Percentiles rank a stretch among this genome's conserved stretches.
Evolutionary conservation across 1,139 yeast genomes (phyloP).

Genomic region (Candida sanyaensis): DNA sequence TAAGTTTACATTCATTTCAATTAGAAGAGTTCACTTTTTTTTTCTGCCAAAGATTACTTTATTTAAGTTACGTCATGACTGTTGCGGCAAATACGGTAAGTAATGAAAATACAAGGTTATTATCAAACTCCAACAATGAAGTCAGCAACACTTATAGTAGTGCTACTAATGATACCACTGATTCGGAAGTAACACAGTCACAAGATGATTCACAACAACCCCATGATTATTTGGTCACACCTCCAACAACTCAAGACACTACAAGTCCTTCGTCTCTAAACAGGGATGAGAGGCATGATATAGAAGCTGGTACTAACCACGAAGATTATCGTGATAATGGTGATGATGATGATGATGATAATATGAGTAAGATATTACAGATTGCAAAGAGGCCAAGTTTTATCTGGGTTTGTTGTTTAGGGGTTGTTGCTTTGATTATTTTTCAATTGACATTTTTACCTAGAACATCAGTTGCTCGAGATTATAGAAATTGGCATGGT

Average conservation of each 20-base stretch:
- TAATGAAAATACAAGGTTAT: not conserved
- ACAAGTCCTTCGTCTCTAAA: not conserved
- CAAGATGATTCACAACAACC: conserved; percentile 7
- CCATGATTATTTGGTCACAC: conserved; percentile 8
- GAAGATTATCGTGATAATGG: conserved; percentile 3
- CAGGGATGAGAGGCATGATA: not conserved
- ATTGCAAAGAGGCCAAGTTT: conserved; percentile 40
- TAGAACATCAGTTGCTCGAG: conserved; percentile 82
- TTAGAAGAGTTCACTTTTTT: not conserved
- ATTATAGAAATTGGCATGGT: conserved; percentile 74
- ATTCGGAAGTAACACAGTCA: conserved; percentile 1
- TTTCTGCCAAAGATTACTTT: not conserved
- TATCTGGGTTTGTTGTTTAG: conserved; percentile 55
- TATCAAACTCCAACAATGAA: not conserved
- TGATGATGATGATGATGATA: conserved; percentile 15
- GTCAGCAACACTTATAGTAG: not conserved
- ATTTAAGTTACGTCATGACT: not conserved
- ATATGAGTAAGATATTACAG: conserved; percentile 18
- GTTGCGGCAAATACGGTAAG: not conserved
- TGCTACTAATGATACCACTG: conserved; percentile 3
- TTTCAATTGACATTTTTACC: conserved; percentile 80
- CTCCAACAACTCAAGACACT: conserved; percentile 8
- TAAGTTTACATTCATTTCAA: not conserved
- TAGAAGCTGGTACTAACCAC: not conserved
- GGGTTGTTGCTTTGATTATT: conserved; percentile 51